Conservation (phyloP, 2,329 filamentous ascomycete genomes). For the Aspergillus sp. region DNA sequence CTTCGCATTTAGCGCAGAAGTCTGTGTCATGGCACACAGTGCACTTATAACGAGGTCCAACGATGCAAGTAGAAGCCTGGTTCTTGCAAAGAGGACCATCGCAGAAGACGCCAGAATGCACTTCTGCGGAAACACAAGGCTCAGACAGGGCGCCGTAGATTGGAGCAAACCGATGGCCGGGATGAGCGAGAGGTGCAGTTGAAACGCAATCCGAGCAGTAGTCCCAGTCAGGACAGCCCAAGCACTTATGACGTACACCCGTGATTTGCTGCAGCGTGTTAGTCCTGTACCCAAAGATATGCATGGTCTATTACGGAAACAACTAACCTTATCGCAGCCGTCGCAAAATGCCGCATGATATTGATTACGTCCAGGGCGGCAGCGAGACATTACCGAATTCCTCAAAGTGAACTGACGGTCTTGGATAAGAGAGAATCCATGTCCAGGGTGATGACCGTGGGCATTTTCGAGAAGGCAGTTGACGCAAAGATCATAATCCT, state of each 20-base stretch:
- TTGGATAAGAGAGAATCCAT: constrained; percentile 60
- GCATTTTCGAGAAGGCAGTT: constrained; percentile 66
- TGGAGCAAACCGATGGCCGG: constrained; percentile 79
- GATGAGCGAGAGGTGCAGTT: constrained; percentile 63
- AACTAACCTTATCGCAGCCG: constrained; percentile 67
- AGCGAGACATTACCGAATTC: constrained; percentile 57
- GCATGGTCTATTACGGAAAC: constrained; percentile 1
- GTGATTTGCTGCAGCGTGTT: constrained; percentile 57
- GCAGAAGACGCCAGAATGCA: constrained; percentile 84
- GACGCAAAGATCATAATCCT: constrained; percentile 89
- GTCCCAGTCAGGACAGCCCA: constrained; percentile 96
- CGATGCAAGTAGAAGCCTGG: constrained; percentile 53
- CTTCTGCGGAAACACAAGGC: constrained; percentile 41
- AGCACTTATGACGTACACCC: constrained; percentile 91
- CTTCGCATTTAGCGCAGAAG: constrained; percentile 92
- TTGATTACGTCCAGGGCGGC: constrained; percentile 71
- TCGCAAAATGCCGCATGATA: constrained; percentile 88
- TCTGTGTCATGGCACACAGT: constrained; percentile 91
- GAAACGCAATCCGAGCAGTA: constrained; percentile 74
- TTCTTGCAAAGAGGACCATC: constrained; percentile 81
- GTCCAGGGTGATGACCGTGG: constrained; percentile 87
- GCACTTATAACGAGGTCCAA: constrained; percentile 90
- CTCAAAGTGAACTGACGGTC: constrained; percentile 53
- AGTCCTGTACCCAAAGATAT: constrained; percentile 7
- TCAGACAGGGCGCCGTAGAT: constrained; percentile 65